Conservation (phyloP, 1,139 yeast genomes). For the Williopsis jadinii region DNA sequence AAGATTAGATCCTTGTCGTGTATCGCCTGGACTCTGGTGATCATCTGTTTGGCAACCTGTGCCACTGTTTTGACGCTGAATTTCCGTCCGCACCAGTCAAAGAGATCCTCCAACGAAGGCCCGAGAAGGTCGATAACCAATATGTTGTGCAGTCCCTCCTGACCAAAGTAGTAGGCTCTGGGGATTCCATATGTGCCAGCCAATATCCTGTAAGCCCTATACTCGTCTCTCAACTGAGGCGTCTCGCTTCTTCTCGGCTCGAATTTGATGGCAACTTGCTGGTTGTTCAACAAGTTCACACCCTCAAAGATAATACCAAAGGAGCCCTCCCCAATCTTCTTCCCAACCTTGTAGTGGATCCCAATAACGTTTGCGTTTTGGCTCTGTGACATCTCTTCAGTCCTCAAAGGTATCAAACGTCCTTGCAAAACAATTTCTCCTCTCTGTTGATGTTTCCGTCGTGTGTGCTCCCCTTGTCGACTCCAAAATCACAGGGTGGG, state of each 20-base stretch:
- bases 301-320: constrained; percentile 83
- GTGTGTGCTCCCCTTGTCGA: no score
- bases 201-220: constrained; percentile 62
- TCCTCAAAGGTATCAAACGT: not conserved
- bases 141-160: constrained; percentile 72
- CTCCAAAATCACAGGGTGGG: no score
- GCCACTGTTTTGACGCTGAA: constrained; percentile 66
- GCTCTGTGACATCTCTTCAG: constrained; percentile 7
- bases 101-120: constrained; percentile 70
- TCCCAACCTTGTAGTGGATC: constrained; percentile 72
- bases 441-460: no score
- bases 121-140: constrained; percentile 68
- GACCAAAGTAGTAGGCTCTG: constrained; percentile 72
- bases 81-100: constrained; percentile 76
- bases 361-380: constrained; percentile 56
- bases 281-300: constrained; percentile 64
- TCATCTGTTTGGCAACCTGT: constrained; percentile 72
- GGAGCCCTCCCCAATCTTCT: constrained; percentile 81
- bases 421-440: no score
- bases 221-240: constrained; percentile 74
- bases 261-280: constrained; percentile 73
- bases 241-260: constrained; percentile 79
- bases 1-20: constrained; percentile 67
- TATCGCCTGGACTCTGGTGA: constrained; percentile 54
- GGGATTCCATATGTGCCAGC: constrained; percentile 62